phyloP scores from a whole-genome alignment of 257 asterid genomes.

The Nicotiana tomentosiformis region DNA sequence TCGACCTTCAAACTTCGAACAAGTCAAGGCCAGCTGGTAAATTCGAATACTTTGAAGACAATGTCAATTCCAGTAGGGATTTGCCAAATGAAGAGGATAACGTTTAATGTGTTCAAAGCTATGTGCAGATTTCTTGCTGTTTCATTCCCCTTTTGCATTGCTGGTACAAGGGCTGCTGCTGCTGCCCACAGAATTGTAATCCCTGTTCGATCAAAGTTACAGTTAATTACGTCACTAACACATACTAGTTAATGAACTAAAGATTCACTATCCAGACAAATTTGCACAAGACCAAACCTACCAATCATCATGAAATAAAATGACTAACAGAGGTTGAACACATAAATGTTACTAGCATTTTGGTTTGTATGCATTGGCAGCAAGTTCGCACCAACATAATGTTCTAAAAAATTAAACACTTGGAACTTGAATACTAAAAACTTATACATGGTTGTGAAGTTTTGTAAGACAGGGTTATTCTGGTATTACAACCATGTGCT shows the following conservation, averaged over 20 bases:
- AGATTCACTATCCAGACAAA: not conserved
- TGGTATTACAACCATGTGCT: not conserved
- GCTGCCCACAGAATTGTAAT: constrained; percentile 92
- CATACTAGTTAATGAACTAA: not conserved
- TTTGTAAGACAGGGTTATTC: not conserved
- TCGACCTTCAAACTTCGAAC: not conserved
- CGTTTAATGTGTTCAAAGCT: constrained; percentile 52
- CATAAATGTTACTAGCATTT: not conserved
- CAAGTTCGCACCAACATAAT: not conserved
- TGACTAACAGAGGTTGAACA: not conserved
- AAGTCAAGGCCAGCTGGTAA: constrained; percentile 78
- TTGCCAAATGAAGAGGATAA: constrained; percentile 71
- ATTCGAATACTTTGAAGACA: constrained; percentile 65
- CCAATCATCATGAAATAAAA: not conserved
- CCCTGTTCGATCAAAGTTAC: constrained; percentile 32
- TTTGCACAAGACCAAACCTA: not conserved
- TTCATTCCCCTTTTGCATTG: constrained; percentile 93
- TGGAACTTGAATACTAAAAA: not conserved
- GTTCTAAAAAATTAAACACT: not conserved
- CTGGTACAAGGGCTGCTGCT: constrained; percentile 86
- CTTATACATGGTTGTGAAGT: not conserved
- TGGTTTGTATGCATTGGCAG: not conserved
- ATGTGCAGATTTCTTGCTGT: constrained; percentile 91
- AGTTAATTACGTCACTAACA: not conserved
- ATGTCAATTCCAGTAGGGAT: constrained; percentile 91